Evolutionary conservation across 106 monocot species (phyloP), one percentile per base, ranked within the genome.

Genomic region (Amphibolis antarctica): DNA sequence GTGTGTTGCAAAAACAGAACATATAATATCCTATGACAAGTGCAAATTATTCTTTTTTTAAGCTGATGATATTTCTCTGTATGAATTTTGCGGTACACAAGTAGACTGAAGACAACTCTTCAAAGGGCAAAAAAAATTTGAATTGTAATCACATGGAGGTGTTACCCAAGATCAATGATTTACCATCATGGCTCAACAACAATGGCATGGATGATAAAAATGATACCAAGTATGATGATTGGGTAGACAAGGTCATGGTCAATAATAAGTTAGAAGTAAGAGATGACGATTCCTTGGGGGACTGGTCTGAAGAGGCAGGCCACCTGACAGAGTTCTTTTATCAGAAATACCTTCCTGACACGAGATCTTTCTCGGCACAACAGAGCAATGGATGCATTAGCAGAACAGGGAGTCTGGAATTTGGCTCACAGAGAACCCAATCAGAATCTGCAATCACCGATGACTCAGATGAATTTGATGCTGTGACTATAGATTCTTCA

Each of bases 171-270:
- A 17, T 73, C 63, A 75, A 44, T 60, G 79, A 70, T 13, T 62
- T 79, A 42, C 74, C 73, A 53, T 73, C 73, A 31, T 91, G 86
- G 96, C 59, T 80, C 10, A 73, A 82, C 25, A 68, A 66, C 53
- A 70, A 15, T 42, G n/a, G 62, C 13, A 85, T 69, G 42, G 83
- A 63, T 53, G 81, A 79, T 46, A 79, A 90, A 19, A 86, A 71
- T 46, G 88, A 83, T 30, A 59, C 30, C 3, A 53, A 68, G 61
- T 55, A 65, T 27, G 81, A 88, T 43, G 91, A 98, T 44, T 99
- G 98, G 98, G 76, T 85, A 5, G 91, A 91, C 50, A 88, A 99
- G 74, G 67, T 87, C 30, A 74, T 91, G 82, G 75, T 86, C 49
- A 89, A 89, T 75, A 89, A 81, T 75, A 89, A 81, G 75, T 47